Evolutionary conservation across 1,284 basidiomycete genomes (phyloP), one percentile per base, ranked within the genome.

Genomic region (Xanthoconium separans): DNA sequence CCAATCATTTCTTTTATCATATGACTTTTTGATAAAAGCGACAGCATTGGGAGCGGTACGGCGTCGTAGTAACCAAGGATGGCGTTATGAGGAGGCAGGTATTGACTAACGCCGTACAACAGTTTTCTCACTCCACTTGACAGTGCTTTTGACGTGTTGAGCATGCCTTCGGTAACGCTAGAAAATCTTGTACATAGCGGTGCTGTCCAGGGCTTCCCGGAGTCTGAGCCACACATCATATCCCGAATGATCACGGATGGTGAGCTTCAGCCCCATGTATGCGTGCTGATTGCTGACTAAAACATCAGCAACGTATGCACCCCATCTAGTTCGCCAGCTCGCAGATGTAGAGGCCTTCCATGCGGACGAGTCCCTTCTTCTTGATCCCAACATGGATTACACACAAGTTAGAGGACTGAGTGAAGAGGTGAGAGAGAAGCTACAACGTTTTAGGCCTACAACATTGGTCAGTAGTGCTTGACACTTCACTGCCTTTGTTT

Each of bases 291-390:
- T 4, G 22, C 44, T 57, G n/a, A 64, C 22, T 8, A 6, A 18
- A 13, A n/a, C 20, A 15, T 30, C 22, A 68, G 66, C 66, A 1
- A 68, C 58, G 45, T 92, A 92, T 62, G 74, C 75, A 45, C 77
- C 79, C 0, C 83, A 87, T 59, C 74, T 93, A 2, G 66, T 70
- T 33, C 80, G 91, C 5, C 91, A 94, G 73, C 78, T 79, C 55
- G 82, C 86, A 7, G 90, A 93, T 63, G 70, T 95, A n/a, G 77
- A 79, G n/a, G 75, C 80, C 8, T 95, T 94, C 70, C 74, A 83
- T 63, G 78, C 84, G 51, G 92, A 95, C 52, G 91, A 94, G 65
- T 75, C 77, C n/a, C 75, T 93, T 15, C 50, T 77, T 16, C 78
- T 95, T 13, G 84, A 89, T 62, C 80, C 85, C 0, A 63, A 78